Conservation (phyloP, 176 grass and related monocot genomes). For the Avena eriantha region DNA sequence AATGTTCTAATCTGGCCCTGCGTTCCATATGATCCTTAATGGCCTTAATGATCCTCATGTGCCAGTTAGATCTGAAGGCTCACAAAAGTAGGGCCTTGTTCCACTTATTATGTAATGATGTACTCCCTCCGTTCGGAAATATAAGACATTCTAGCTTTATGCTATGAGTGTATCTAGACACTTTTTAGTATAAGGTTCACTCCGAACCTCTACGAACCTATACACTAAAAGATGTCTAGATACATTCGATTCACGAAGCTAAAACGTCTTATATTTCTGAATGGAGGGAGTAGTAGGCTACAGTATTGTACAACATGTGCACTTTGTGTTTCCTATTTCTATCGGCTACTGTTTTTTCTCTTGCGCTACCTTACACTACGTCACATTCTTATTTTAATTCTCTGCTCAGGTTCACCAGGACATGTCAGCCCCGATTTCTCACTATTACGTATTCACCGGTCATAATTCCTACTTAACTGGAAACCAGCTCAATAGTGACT, state of each 20-base stretch:
- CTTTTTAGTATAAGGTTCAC: too few relatives aligned
- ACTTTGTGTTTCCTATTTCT: neutral
- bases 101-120: neutral
- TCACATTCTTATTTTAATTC: slow-evolving; percentile 6
- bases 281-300: too few relatives aligned
- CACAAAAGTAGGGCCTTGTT: neutral
- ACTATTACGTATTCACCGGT: slow-evolving; percentile 87
- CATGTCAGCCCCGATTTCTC: slow-evolving; percentile 81
- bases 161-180: too few relatives aligned
- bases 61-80: neutral
- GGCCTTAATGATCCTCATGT: neutral
- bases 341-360: neutral
- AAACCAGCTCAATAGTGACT: slow-evolving; percentile 93
- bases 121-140: too few relatives aligned
- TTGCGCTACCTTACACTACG: neutral
- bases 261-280: too few relatives aligned
- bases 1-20: neutral
- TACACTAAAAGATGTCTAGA: too few relatives aligned
- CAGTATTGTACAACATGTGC: neutral
- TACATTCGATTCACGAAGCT: too few relatives aligned
- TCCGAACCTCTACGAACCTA: too few relatives aligned
- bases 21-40: neutral
- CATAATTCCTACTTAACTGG: slow-evolving; percentile 96
- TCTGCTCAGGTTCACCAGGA: slow-evolving; percentile 83
- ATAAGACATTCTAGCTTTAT: too few relatives aligned